Percentiles rank a stretch among this genome's conserved stretches.
Conservation (phyloP, 2,329 filamentous ascomycete genomes). For the Apiospora pterosperma region DNA sequence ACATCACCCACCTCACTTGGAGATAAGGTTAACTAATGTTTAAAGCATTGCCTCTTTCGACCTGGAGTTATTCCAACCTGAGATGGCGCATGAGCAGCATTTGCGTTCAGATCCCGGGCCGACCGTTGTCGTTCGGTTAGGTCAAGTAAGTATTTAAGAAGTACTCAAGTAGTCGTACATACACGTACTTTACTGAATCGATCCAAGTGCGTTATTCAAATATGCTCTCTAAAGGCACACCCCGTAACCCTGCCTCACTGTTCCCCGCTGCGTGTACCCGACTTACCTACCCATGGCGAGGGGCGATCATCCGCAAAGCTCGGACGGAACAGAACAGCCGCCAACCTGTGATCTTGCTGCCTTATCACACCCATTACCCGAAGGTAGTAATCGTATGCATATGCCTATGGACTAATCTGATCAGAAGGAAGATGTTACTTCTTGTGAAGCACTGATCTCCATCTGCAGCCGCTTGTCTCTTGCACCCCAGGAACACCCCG, state of each 20-base stretch:
- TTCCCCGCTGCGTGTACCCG: neutral
- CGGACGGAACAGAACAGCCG: neutral
- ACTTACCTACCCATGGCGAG: too few relatives aligned
- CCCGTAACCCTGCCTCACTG: neutral
- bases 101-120: neutral
- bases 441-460: neutral
- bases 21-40: neutral
- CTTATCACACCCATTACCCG: neutral
- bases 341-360: neutral
- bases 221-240: neutral
- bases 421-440: neutral
- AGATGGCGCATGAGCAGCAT: neutral
- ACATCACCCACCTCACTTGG: neutral
- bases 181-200: too few relatives aligned
- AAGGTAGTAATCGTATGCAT: neutral
- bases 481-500: neutral
- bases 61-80: neutral
- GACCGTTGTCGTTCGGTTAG: neutral
- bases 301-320: conserved; percentile 1
- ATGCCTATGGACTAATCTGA: neutral
- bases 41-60: neutral
- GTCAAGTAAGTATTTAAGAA: neutral
- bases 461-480: neutral
- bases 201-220: too few relatives aligned
- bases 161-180: too few relatives aligned